A percentile compares a stretch with the other conserved stretches of the same genome.
Conservation (phyloP, 2,329 filamentous ascomycete species). For the Pseudocercospora eumusae region DNA sequence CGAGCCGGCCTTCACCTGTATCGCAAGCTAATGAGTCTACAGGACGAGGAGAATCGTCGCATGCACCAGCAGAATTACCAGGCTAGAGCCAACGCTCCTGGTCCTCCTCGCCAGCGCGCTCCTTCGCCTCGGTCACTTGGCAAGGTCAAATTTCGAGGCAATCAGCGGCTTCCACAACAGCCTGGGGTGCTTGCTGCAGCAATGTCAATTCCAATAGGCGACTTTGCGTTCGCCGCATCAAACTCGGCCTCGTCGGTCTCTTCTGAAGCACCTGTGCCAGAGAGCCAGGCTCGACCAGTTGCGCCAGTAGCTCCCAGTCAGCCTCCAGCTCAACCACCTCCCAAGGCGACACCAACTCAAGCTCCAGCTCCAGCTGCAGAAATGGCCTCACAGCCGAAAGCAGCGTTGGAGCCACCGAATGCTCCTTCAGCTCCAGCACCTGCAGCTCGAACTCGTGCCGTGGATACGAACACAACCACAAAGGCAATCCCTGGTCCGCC, state of each 20-base stretch:
- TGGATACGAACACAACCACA: background rate
- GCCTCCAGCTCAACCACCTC: background rate
- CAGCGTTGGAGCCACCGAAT: background rate
- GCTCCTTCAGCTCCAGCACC: background rate
- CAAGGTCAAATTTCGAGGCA: conserved; percentile 5
- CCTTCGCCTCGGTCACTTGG: conserved; percentile 12
- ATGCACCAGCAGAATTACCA: conserved; percentile 1
- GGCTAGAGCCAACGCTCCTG: background rate
- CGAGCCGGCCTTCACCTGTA: background rate
- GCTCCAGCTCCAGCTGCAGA: background rate
- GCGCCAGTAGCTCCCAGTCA: background rate
- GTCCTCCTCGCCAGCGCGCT: conserved; percentile 5
- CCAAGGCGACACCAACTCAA: background rate
- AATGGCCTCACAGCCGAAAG: background rate
- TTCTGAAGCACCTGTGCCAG: background rate
- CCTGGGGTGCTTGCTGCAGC: conserved; percentile 2
- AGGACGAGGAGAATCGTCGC: conserved; percentile 2
- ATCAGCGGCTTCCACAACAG: conserved; percentile 3
- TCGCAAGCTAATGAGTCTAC: background rate
- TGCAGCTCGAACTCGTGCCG: background rate
- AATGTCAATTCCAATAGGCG: background rate
- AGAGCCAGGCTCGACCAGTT: background rate
- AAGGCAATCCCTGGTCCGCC: background rate
- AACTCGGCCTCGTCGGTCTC: background rate
- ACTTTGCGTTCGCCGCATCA: background rate